phyloP scores from a whole-genome alignment of 352 stramenopile genomes.

The Phytophthora cryptogea region DNA sequence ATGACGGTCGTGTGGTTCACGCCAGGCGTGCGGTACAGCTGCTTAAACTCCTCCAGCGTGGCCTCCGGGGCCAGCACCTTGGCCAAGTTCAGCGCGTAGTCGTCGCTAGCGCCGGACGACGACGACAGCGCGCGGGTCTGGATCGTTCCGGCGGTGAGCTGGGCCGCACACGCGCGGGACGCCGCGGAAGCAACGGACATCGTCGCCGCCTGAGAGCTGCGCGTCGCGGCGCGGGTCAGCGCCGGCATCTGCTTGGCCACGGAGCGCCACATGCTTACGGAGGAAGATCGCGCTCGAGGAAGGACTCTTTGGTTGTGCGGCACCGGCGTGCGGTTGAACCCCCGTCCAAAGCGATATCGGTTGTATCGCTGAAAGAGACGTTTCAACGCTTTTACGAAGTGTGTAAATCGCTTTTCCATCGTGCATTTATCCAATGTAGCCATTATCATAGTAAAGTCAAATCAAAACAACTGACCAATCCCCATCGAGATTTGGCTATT shows the following conservation, averaged over 20 bases:
- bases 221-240: slow-evolving; percentile 13
- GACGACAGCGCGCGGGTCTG: slow-evolving; percentile 31
- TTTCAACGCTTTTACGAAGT: too few species aligned
- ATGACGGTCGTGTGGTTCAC: slow-evolving; percentile 83
- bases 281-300: slow-evolving; percentile 19
- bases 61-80: slow-evolving; percentile 57
- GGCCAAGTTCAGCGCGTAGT: slow-evolving; percentile 59
- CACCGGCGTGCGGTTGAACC: slow-evolving; percentile 4
- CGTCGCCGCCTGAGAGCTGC: slow-evolving; percentile 20
- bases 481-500: neutral
- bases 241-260: slow-evolving; percentile 34
- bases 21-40: slow-evolving; percentile 75
- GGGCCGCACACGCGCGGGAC: neutral
- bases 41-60: slow-evolving; percentile 71
- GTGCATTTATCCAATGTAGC: neutral
- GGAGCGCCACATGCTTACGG: slow-evolving; percentile 36
- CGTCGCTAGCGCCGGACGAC: slow-evolving; percentile 18
- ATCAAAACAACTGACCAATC: neutral
- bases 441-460: neutral
- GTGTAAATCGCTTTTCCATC: too few species aligned
- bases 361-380: neutral
- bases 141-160: slow-evolving; percentile 4
- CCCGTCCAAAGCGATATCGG: neutral
- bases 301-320: slow-evolving; percentile 12
- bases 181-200: neutral